Evolutionary conservation across 1,284 basidiomycete genomes (phyloP).

Genomic region (Ustilago bromivora): DNA sequence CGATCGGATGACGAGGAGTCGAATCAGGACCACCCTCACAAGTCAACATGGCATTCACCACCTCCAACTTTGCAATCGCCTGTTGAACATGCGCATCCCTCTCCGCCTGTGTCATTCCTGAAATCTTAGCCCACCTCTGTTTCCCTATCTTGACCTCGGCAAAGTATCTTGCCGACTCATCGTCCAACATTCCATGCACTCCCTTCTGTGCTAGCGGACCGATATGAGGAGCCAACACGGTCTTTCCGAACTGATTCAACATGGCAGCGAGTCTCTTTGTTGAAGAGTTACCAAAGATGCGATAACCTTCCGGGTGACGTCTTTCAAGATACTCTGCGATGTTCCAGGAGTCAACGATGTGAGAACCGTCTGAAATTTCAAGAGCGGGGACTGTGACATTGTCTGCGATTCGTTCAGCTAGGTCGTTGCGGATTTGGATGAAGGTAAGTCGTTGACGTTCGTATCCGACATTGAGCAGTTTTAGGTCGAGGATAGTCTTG

Average conservation of each 20-base stretch:
- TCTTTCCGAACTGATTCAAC: slow-evolving; percentile 53
- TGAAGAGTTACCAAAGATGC: slow-evolving; percentile 45
- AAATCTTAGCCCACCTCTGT: slow-evolving; percentile 37
- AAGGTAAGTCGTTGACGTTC: slow-evolving; percentile 59
- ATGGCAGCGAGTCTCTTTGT: slow-evolving; percentile 50
- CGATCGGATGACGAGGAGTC: slow-evolving; percentile 10
- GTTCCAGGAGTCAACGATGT: slow-evolving; percentile 57
- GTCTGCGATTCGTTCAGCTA: slow-evolving; percentile 42
- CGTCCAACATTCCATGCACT: slow-evolving; percentile 48
- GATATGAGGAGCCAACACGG: slow-evolving; percentile 42
- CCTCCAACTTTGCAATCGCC: slow-evolving; percentile 40
- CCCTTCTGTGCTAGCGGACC: slow-evolving; percentile 38
- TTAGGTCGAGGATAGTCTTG: slow-evolving; percentile 59
- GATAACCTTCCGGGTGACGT: slow-evolving; percentile 39
- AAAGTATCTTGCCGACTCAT: slow-evolving; percentile 53
- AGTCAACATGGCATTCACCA: slow-evolving; percentile 40
- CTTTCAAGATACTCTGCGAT: slow-evolving; percentile 56
- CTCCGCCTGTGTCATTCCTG: slow-evolving; percentile 22
- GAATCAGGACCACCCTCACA: slow-evolving; percentile 31
- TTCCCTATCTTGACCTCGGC: slow-evolving; percentile 54
- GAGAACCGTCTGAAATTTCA: slow-evolving; percentile 52
- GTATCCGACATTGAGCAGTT: slow-evolving; percentile 57
- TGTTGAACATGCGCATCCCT: slow-evolving; percentile 28
- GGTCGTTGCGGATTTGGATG: slow-evolving; percentile 57
- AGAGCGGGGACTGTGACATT: slow-evolving; percentile 60